Conservation (phyloP, 805 yeast species). For the Candida methanosorbosa region DNA sequence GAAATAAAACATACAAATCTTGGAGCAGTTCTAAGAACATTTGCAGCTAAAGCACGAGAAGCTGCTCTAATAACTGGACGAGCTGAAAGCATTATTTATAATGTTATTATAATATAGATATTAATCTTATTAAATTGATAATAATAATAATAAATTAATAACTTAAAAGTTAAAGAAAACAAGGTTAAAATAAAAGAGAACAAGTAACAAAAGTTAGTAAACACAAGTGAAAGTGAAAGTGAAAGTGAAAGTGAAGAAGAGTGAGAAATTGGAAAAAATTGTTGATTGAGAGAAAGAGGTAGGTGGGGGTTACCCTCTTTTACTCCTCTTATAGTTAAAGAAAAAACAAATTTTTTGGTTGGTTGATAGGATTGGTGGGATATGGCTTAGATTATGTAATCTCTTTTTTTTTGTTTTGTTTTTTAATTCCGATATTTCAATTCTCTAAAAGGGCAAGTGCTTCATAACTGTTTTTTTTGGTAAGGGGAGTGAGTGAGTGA, state of each 20-base stretch:
- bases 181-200: background rate
- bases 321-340: too few species aligned
- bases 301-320: too few species aligned
- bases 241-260: background rate
- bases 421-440: too few species aligned
- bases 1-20: slow-evolving; percentile 31
- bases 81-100: slow-evolving; percentile 61
- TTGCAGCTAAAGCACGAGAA: slow-evolving; percentile 60
- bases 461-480: too few species aligned
- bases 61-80: slow-evolving; percentile 84
- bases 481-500: too few species aligned
- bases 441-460: too few species aligned
- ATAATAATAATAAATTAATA: background rate
- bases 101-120: background rate
- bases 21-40: slow-evolving; percentile 36
- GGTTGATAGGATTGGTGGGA: too few species aligned
- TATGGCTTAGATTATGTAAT: too few species aligned
- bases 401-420: too few species aligned
- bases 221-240: background rate
- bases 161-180: background rate
- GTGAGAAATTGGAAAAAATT: background rate
- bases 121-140: background rate
- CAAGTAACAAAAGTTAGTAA: background rate
- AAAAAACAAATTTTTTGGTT: too few species aligned
- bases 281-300: too few species aligned